These are phyloP conservation scores for Neurospora sp. DNA, from an alignment of 495 filamentous ascomycete genomes.

Conservation along the genomic window DNA sequence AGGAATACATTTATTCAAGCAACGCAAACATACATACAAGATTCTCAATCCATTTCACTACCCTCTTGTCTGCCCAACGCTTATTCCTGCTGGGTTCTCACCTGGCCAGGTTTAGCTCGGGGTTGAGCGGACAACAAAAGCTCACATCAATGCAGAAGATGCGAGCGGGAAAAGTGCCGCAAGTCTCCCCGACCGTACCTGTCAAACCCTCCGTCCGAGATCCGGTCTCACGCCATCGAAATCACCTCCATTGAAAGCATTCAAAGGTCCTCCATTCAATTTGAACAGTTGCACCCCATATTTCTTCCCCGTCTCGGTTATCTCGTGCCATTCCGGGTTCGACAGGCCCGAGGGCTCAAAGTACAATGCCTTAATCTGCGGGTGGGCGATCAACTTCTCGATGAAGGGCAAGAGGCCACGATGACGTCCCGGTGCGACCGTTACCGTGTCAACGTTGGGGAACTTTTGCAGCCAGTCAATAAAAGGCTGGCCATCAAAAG, in stretches of 20 bases:
- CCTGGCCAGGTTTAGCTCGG: background rate
- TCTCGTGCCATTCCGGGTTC: background rate
- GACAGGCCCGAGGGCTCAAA: background rate
- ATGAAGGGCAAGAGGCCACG: background rate
- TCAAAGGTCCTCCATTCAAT: background rate
- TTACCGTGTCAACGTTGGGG: conserved; percentile 13
- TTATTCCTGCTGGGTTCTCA: background rate
- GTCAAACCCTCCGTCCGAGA: background rate
- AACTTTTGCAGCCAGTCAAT: conserved; percentile 15
- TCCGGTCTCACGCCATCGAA: background rate
- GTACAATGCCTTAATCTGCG: conserved; percentile 4
- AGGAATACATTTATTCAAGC: background rate
- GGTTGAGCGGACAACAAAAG: background rate
- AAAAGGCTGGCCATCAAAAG: conserved; percentile 16
- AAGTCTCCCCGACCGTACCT: background rate
- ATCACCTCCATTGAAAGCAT: background rate
- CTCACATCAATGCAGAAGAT: background rate
- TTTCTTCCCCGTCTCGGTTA: background rate
- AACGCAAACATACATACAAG: background rate
- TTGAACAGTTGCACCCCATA: background rate
- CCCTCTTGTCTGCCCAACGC: background rate
- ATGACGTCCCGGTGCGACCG: conserved; percentile 10
- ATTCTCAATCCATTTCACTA: background rate
- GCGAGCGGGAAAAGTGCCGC: background rate
- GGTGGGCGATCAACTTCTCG: conserved; percentile 6